Base-by-base conservation (phyloP, 345 rosid species). In the Rubroshorea leprosula region DNA sequence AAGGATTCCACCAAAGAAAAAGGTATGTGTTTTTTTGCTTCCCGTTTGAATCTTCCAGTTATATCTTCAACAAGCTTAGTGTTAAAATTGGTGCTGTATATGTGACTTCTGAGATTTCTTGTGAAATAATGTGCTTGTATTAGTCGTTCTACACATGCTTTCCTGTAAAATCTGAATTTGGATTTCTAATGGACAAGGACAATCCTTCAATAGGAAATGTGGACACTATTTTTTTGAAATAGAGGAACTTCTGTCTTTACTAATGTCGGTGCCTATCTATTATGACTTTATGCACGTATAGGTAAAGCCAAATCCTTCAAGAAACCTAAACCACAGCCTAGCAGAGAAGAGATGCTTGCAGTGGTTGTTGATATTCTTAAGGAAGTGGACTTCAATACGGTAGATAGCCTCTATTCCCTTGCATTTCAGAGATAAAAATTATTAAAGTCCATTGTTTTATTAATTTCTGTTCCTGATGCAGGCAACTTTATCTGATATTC, bases 311-410 rank as follows among this genome's bases (percentile, higher is more conserved):
- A 83, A 79, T 58, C 70, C 59, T 54, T 68, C 55, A 89, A 80
- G 80, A 85, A 78, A 78, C 71, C 79, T 22, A 80, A 80, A 79
- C 57, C 73, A 8, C 90, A 81, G 50, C 99, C 99, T 51, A 85
- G 73, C 65, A 85, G 84, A 74, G 82, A 78, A 63, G 92, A 93
- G 76, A 83, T 93, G 90, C 97, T 82, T 76, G 83, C 72, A 54
- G 88, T 87, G 57, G 96, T 89, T 7, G 80, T 80, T n/a, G 76
- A 76, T 62, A 85, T 85, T 76, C 81, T 93, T 65, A 89, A 87
- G 73, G 80, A 89, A 80, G 99, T 89, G 58, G 97, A 93, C 79
- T 93, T 93, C 79, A 85, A 87, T 73, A 89, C 99, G 48, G 99
- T 93, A 64, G 78, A 96, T 63, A 47, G 49, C 46, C 47, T 57